Evolutionary conservation across 2,329 filamentous ascomycete genomes (phyloP), one percentile per base, ranked within the genome.

Genomic region (Phialophora expanda): DNA sequence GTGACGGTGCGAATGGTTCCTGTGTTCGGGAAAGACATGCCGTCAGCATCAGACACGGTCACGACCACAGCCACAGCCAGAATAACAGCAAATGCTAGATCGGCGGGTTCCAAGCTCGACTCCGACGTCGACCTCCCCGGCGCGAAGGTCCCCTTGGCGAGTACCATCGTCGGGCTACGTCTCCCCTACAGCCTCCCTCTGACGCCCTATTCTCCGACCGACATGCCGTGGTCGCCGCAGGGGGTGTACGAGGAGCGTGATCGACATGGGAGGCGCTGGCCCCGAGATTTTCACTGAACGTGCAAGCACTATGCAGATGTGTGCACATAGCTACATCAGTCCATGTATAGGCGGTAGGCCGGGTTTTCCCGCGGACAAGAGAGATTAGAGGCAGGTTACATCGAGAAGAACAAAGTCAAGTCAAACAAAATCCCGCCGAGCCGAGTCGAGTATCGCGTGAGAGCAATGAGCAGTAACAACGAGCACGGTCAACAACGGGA

Each of bases 131-230:
- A 53, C 24, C 2, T 5, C 7, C 14, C 8, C 50, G 14, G 50
- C 12, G 1, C 28, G 11, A 34, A 24, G 6, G 9, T n/a, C 59
- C 14, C 55, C 7, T 24, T 20, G 28, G 22, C 61, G 38, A 65
- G 71, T 7, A 73, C 79, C 0, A 69, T 88, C 0, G 83, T 96
- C 3, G 91, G 90, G 0, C 79, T 94, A 30, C 84, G 92, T 17
- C 88, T 96, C 78, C 91, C 93, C n/a, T 97, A 96, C 76, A 88
- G 88, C 76, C 78, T 93, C 6, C 93, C 93, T 0, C 76, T 96
- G 30, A 86, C 86, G 56, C 80, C 80, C 6, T 96, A 97, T 73
- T 79, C 75, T 0, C 69, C 77, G 7, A 76, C 78, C 4, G 91
- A 96, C 73, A 79, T 84, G 55, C 92, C 93, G 0, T 97, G 93